Evolutionary conservation across 169 alveolate species (phyloP), one percentile per base, ranked within the genome.

Genomic region (Theileria orientalis): DNA sequence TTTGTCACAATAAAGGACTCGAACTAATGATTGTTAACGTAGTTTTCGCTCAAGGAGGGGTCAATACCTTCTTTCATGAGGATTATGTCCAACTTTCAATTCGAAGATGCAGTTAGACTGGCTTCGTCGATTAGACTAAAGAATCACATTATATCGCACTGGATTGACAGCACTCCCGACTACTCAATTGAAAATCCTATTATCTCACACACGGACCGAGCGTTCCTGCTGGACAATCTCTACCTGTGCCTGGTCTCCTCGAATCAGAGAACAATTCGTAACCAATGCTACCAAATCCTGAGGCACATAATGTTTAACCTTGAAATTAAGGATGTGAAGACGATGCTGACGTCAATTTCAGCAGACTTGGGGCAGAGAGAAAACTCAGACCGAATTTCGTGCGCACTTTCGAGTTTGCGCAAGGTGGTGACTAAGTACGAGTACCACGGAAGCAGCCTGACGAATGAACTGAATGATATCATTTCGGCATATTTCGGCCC

Each of bases 81-180:
- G 33, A 25, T 79, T 21, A 79, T 79, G 62, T 61, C 87, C 19
- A 23, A 64, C 9, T 56, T 46, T 0, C 77, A 19, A 21, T 74
- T 62, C 9, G 87, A 70, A 19, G 67, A 41, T 47, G 49, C 75
- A 16, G 76, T 82, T 0, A 42, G 84, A 37, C 51, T 82, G 47
- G 84, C 84, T 14, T 87, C 80, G 0, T 77, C 89, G n/a, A 69
- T 82, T 14, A 82, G 57, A 72, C 74, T 82, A 1, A 82, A 82
- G 78, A 82, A 82, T 33, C 67, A 51, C 0, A 86, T 82, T 3
- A 2, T 64, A 3, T 1, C 84, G 21, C 66, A 72, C 13, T 82
- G 89, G 89, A 29, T 52, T 23, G 66, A 56, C 32, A 49, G 68
- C 7, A 21, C 75, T 1, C 54, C 41, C 23, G 2, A 9, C 19